These are phyloP conservation scores for Sphagnum magellanicum DNA, from an alignment of 228 moss, liverwort and hornwort genomes.

Conservation along the genomic window DNA sequence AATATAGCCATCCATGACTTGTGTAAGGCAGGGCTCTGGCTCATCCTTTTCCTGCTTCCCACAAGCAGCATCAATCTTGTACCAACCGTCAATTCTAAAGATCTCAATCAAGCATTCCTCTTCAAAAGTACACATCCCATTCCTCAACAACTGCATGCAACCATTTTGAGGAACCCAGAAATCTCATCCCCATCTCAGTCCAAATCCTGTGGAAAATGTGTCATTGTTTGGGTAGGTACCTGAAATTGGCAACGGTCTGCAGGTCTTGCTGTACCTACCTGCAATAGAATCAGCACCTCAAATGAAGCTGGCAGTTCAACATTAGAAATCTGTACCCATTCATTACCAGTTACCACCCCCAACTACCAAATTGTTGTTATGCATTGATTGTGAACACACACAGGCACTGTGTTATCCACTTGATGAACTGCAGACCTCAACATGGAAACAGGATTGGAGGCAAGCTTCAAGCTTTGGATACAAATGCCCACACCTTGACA, in stretches of 20 bases:
- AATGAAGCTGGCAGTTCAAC: neutral
- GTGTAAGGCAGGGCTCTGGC: conserved; percentile 1
- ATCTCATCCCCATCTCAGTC: neutral
- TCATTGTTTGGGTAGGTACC: conserved; percentile 1
- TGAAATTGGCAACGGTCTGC: conserved; percentile 17
- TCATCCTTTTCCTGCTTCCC: conserved; percentile 16
- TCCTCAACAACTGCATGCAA: neutral
- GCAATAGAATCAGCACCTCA: neutral
- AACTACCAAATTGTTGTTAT: too few species aligned
- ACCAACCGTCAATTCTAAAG: neutral
- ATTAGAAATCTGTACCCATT: neutral
- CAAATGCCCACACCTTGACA: too few species aligned
- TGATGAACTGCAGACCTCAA: too few species aligned
- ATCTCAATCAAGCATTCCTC: neutral
- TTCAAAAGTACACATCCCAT: neutral
- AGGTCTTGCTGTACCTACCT: conserved; percentile 21
- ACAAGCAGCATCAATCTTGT: neutral
- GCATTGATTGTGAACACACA: too few species aligned
- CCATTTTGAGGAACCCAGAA: neutral
- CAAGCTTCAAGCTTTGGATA: too few species aligned
- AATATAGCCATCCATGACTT: conserved; percentile 12
- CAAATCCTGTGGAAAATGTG: neutral
- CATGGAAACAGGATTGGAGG: too few species aligned
- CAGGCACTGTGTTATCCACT: too few species aligned
- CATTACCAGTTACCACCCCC: too few species aligned